A percentile compares a stretch with the other conserved stretches of the same genome.
Evolutionary conservation across 2,329 filamentous ascomycete species (phyloP).

Genomic region (Pestalotiopsis sp.): DNA sequence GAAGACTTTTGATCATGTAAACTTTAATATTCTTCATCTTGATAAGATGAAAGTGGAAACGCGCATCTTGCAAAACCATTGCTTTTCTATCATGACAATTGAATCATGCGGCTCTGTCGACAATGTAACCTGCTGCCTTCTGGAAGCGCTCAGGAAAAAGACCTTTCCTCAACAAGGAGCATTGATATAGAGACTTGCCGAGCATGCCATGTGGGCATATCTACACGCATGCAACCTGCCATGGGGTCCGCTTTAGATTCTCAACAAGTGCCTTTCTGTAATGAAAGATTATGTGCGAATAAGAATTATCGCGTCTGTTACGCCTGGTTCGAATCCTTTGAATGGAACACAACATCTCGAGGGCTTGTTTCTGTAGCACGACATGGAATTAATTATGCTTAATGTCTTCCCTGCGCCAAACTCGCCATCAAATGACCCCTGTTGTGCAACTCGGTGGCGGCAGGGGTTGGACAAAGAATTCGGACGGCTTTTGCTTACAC

Average conservation of each 20-base stretch:
- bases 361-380: background rate
- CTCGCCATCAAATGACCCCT: background rate
- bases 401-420: background rate
- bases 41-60: background rate
- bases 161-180: too few relatives aligned
- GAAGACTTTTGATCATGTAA: background rate
- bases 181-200: too few relatives aligned
- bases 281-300: background rate
- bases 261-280: background rate
- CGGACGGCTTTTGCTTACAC: background rate
- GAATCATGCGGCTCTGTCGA: background rate
- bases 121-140: background rate
- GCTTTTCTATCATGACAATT: background rate
- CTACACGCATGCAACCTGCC: too few relatives aligned
- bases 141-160: background rate
- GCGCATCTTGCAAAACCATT: background rate
- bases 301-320: background rate
- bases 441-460: background rate
- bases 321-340: background rate
- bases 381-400: background rate
- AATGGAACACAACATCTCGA: background rate
- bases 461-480: background rate
- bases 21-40: background rate
- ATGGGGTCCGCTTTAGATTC: too few relatives aligned
- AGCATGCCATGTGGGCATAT: too few relatives aligned